These are phyloP conservation scores for Stropharia rugosoannulata DNA, from an alignment of 768 basidiomycete species.

Conservation along the genomic window DNA sequence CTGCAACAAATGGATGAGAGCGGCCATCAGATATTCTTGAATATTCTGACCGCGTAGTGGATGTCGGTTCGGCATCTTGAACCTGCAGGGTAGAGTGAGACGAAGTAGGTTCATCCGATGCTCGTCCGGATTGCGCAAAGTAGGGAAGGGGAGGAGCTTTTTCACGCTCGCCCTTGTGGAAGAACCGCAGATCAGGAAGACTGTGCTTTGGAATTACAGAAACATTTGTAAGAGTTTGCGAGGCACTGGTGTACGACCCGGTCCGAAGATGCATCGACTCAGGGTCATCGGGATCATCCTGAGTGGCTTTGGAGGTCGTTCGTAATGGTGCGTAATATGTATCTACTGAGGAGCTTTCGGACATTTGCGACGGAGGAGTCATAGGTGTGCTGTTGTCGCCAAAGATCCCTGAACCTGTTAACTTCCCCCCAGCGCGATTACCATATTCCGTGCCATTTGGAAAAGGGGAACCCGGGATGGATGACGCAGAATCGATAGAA, in stretches of 20 bases:
- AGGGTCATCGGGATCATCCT: constrained; percentile 10
- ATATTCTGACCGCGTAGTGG: constrained; percentile 23
- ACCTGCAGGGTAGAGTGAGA: constrained; percentile 6
- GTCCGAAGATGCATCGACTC: constrained; percentile 54
- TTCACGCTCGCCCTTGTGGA: constrained; percentile 10
- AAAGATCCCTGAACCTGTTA: not conserved
- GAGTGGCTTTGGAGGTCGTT: constrained; percentile 7
- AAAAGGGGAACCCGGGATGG: constrained; percentile 39
- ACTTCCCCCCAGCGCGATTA: constrained; percentile 23
- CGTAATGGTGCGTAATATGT: constrained; percentile 16
- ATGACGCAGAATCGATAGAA: constrained; percentile 54
- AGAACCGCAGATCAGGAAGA: constrained; percentile 72
- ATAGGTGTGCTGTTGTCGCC: constrained; percentile 2
- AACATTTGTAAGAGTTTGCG: constrained; percentile 20
- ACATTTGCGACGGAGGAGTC: constrained; percentile 2
- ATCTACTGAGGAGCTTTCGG: constrained; percentile 5
- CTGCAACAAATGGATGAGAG: constrained; percentile 60
- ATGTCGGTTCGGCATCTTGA: constrained; percentile 43
- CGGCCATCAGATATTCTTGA: constrained; percentile 35
- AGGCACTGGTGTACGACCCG: constrained; percentile 32
- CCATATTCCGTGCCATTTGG: constrained; percentile 10
- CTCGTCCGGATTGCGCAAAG: not conserved
- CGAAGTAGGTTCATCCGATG: constrained; percentile 5
- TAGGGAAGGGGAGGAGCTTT: constrained; percentile 10
- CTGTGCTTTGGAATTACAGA: constrained; percentile 69